Conservation (phyloP, 2,329 filamentous ascomycete species). For the Pseudogymnoascus sp. region DNA sequence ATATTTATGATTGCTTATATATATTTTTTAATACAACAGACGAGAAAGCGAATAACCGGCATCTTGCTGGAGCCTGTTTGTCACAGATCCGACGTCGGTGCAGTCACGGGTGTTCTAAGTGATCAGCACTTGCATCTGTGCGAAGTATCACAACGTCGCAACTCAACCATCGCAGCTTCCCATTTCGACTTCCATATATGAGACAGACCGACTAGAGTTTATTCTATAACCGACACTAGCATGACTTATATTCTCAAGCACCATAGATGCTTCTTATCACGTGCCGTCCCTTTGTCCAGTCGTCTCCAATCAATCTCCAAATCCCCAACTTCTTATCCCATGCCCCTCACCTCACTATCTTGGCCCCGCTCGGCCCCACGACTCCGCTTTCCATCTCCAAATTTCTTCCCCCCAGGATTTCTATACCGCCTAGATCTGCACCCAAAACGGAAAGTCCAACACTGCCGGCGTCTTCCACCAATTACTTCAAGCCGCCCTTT, state of each 20-base stretch:
- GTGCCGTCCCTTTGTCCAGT: background rate
- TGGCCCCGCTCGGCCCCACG: background rate
- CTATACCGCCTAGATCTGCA: background rate
- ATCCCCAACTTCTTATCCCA: background rate
- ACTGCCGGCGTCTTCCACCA: background rate
- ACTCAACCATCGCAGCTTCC: background rate
- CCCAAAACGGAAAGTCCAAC: background rate
- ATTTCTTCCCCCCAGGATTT: background rate
- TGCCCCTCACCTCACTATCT: background rate
- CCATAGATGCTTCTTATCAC: background rate
- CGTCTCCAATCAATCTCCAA: background rate
- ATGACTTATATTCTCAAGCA: background rate
- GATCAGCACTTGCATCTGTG: background rate
- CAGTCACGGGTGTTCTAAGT: background rate
- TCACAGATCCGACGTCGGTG: background rate
- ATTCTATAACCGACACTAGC: background rate
- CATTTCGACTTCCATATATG: background rate
- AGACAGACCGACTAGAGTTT: background rate
- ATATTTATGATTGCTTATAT: background rate
- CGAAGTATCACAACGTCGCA: background rate
- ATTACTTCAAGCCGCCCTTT: background rate
- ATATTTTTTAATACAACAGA: background rate
- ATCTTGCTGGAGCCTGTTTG: background rate
- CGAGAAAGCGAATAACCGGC: background rate
- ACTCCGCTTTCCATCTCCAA: slow-evolving; percentile 1